phyloP scores from a whole-genome alignment of 306 rosid species.

The Senna tora region DNA sequence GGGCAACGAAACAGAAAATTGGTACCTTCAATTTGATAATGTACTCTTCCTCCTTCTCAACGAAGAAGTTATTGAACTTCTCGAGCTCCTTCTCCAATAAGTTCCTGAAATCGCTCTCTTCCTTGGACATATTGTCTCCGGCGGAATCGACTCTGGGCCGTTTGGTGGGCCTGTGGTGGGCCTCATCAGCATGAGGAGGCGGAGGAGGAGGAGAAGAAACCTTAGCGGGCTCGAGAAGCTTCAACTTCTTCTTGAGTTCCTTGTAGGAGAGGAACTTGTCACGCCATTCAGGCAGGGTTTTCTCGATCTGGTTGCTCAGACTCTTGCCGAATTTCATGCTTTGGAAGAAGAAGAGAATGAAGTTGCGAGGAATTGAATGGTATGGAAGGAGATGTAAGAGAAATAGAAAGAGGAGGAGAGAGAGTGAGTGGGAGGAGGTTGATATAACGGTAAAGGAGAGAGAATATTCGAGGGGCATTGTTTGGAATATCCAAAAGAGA shows the following conservation, averaged over 20 bases:
- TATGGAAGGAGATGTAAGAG: neutral
- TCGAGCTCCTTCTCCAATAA: constrained; percentile 85
- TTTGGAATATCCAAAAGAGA: constrained; percentile 74
- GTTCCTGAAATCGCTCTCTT: constrained; percentile 68
- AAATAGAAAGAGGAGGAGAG: neutral
- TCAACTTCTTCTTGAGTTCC: constrained; percentile 87
- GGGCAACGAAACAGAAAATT: neutral
- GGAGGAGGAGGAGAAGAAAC: neutral
- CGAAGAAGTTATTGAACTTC: constrained; percentile 87
- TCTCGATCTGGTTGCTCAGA: constrained; percentile 69
- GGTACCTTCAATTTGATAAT: constrained; percentile 88
- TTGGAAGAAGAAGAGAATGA: neutral
- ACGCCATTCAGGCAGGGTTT: constrained; percentile 81
- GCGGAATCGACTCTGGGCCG: constrained; percentile 50
- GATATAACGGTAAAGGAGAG: constrained; percentile 54
- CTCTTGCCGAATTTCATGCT: constrained; percentile 85
- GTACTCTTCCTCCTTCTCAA: constrained; percentile 95
- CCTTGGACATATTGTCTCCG: constrained; percentile 52
- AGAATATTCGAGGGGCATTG: constrained; percentile 77
- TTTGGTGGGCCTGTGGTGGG: constrained; percentile 52
- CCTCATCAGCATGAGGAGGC: neutral
- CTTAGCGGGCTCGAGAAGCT: constrained; percentile 69
- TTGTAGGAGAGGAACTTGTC: constrained; percentile 92
- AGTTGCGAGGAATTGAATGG: neutral
- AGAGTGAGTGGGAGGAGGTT: neutral